Evolutionary conservation across 768 basidiomycete species (phyloP), one percentile per base, ranked within the genome.

Genomic region (Lentinula boryana): DNA sequence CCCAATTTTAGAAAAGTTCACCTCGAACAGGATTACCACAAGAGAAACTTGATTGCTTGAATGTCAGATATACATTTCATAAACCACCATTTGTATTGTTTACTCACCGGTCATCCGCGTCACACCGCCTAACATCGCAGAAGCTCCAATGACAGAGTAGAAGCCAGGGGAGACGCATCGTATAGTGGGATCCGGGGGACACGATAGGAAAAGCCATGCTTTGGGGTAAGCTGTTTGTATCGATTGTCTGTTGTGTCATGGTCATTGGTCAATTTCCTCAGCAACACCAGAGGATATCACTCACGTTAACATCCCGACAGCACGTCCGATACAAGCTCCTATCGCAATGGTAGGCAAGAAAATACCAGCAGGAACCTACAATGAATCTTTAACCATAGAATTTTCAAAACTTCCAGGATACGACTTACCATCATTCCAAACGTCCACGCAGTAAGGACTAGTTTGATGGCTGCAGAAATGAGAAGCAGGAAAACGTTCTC

Each of bases 11-110:
- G 10, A 62, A 58, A 6, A 58, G 57, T 67, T 21, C 18, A 83
- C 87, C 78, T 90, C 88, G 65, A 89, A 90, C 3, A 90, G 76
- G 60, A 90, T 90, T 32, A 89, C 87, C 16, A 90, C 88, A 56
- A 90, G 72, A 5, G 88, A 90, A 58, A 90, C 88, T 88, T 63
- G 5, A 41, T 10, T n/a, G 23, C 23, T 32, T 48, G 35, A 27
- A 63, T 62, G 35, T 65, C 21, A 41, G 38, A 10, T 10, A 0
- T 7, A 16, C 27, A 38, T 40, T 51, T 57, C 16, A 31, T 21
- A 13, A 36, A 4, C 16, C 6, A 49, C 13, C 9, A 27, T 27
- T 0, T 27, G 33, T 23, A 35, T 27, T 0, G 15, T 43, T 13
- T 21, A 66, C 83, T 71, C 63, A 88, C 87, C 84, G 4, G 88